Evolutionary conservation across 768 basidiomycete genomes (phyloP), one percentile per base, ranked within the genome.

Genomic region (Filobasidium wieringae): DNA sequence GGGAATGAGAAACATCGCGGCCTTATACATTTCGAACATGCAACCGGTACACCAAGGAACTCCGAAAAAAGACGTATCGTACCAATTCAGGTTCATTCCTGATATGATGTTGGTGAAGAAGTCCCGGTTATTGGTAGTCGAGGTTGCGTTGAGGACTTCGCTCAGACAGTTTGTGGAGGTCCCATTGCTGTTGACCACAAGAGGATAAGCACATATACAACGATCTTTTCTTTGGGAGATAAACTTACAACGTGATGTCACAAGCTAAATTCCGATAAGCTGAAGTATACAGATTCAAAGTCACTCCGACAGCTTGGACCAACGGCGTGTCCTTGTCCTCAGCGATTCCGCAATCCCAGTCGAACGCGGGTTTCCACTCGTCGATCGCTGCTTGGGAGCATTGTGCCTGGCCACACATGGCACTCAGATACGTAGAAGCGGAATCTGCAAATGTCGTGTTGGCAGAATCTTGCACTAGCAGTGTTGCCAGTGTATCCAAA

Each of bases 11-110:
- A 57, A 57, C 56, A 51, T 51, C 47, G 69, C 66, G 12, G 71
- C 64, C 57, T 72, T 72, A 58, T 66, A 70, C 34, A 72, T 34
- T 55, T 72, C 69, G 53, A 69, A 65, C 64, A 69, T 67, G 43
- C 71, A 72, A 27, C 71, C 71, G 4, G 65, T 64, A 57, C 71
- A 72, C 60, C 61, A 27, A n/a, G 67, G 61, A 3, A 51, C 36
- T 4, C 41, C 58, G 34, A 69, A 72, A 14, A 70, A 67, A 7
- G 51, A 62, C 34, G 65, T 63, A 17, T 43, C 50, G 53, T 67
- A 72, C 53, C 67, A 63, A 11, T 63, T 39, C 11, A 72, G 53
- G 19, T 66, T 63, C 12, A 41, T 60, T 7, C 69, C 69, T 14
- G 68, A 60, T 0, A 68, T 53, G 1, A 72, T 60, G 36, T 65